Base-by-base conservation (phyloP, 805 yeast species). In the Ascoidea tarda region DNA sequence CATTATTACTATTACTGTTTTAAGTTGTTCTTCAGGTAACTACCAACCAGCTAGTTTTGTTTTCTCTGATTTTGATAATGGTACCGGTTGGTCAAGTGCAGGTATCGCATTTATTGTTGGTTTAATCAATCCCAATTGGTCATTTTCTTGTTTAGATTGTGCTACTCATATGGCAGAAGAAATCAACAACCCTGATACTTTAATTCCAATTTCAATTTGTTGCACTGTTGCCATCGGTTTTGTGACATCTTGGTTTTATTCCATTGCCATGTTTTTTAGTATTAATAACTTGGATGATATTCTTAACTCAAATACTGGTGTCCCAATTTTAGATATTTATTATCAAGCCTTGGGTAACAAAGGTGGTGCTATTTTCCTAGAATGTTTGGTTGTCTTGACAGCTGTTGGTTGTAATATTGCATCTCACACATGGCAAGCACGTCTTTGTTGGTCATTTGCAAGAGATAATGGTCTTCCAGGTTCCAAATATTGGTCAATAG, bases 141-240 rank as follows among this genome's bases (percentile, higher is more conserved):
- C 82, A 6, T 81, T 81, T 67, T 73, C 80, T 32, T 81, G 87
- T 57, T 70, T 81, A 50, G 89, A 82, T 60, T 77, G 81, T 53
- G 86, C 87, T 2, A 79, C 87, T 2, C 88, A 82, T 59, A 72
- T 83, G 75, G 80, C 84, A 28, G 89, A 83, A 61, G 88, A 82
- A 60, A 73, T 74, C 45, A 67, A 73, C 46, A 69, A 74, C 32
- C 86, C 88, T 5, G 76, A 76, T 59, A 69, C 74, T 50, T 72
- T 76, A 56, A 78, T 81, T 52, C 87, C 87, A 21, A 72, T 72
- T 50, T 79, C 84, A 1, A 79, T 82, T 57, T 68, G 80, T 62
- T 73, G 81, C 4, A 79, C 86, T 2, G 82, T 82, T 2, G 73
- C 79, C 6, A 78, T 83, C 59, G 87, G 87, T 0, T 77, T 82